Percentiles rank a stretch among this genome's conserved stretches.
Conservation (phyloP, 306 rosid species). For the Cucurbita argyrosperma region DNA sequence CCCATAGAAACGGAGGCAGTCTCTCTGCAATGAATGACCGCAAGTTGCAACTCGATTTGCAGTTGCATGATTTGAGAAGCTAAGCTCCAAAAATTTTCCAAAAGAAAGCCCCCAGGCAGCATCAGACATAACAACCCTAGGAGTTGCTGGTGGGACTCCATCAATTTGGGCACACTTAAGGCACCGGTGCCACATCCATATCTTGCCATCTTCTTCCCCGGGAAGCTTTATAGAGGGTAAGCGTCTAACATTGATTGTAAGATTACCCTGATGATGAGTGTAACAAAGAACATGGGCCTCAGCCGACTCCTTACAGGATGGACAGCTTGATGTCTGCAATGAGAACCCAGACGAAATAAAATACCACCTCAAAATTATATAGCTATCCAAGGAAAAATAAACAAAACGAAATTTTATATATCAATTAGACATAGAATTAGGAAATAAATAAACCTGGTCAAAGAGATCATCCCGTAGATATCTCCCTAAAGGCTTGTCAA, state of each 20-base stretch:
- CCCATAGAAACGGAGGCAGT: constrained; percentile 97
- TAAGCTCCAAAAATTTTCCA: constrained; percentile 96
- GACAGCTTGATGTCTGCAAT: constrained; percentile 52
- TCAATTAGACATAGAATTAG: not conserved
- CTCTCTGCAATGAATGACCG: constrained; percentile 97
- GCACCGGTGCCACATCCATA: constrained; percentile 99
- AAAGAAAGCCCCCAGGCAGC: constrained; percentile 99
- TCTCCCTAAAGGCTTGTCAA: constrained; percentile 95
- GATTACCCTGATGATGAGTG: constrained; percentile 92
- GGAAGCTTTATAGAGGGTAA: constrained; percentile 71
- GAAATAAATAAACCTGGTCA: constrained; percentile 39
- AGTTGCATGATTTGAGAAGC: constrained; percentile 97
- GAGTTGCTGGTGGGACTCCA: constrained; percentile 97
- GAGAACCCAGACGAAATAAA: not conserved
- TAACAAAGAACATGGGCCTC: constrained; percentile 73
- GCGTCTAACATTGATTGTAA: constrained; percentile 71
- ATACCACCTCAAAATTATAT: constrained; percentile 5
- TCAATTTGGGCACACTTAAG: constrained; percentile 60
- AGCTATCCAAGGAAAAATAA: not conserved
- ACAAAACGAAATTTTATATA: not conserved
- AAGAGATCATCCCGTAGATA: constrained; percentile 80
- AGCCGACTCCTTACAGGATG: constrained; percentile 61
- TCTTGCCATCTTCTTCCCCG: constrained; percentile 81
- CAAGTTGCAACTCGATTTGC: constrained; percentile 94
- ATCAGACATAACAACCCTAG: constrained; percentile 90